Evolutionary conservation across 371 early-diverging fungal genomes (phyloP), one percentile per base, ranked within the genome.

Genomic region (Dipsacomyces acuminosporus): DNA sequence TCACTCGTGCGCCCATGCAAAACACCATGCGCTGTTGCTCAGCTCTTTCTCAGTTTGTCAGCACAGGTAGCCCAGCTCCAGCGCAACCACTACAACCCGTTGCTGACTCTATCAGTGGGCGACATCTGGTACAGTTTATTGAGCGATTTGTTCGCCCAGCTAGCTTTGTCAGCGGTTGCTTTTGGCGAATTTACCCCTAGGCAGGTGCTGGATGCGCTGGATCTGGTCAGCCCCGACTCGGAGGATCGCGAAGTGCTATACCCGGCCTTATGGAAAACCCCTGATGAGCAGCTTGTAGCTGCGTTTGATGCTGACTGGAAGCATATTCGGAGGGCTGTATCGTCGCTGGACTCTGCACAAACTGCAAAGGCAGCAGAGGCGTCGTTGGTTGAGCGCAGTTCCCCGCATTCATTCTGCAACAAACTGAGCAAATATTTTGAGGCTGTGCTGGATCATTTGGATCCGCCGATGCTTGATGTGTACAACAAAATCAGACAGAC

Each of bases 21-120:
- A 34, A n/a, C 40, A 0, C 67, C 67, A 2, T 21, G 19, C 17
- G 58, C 34, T n/a, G 25, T 51, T 20, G 21, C 58, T 14, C 57
- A 54, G 35, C 44, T 61, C 26, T 62, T 67, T 18, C 63, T 67
- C 8, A 15, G 21, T 33, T 34, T 67, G 15, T 67, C 67, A 5
- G 49, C 54, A 3, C 58, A 57, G 46, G 42, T 57, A 25, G 62
- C 58, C 1, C 42, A 57, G 40, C 41, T 62, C 11, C 62, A 53
- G 34, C 38, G 41, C 23, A 23, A 50, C 36, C 26, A 34, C 15
- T 17, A 34, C 4, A 52, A 60, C 24, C 23, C 30, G 23, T 38
- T 25, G 26, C 34, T 22, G 19, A 53, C 51, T 19, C 36, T 53
- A 9, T 24, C 45, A 21, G 56, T 61, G 2, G 62, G 62, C 2